Evolutionary conservation across 768 basidiomycete genomes (phyloP), one percentile per base, ranked within the genome.

Genomic region (Saitozyma podzolica): DNA sequence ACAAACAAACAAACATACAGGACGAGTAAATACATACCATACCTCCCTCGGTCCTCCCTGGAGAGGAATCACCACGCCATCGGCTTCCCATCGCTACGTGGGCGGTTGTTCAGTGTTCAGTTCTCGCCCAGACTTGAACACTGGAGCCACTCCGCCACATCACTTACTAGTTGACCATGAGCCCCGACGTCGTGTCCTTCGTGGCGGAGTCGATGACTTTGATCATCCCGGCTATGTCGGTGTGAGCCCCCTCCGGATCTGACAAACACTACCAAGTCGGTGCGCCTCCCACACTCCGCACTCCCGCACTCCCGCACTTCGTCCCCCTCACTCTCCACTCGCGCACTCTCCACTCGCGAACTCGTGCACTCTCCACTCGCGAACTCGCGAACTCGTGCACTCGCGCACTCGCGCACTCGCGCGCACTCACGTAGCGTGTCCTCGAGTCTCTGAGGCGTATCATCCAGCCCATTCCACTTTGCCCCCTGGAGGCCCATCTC

Each of bases 401-500:
- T 29, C 29, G 2, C 29, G 2, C 29, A 29, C 29, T 47, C 45
- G 11, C 45, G 45, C n/a, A 47, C 3, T 17, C 11, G 11, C 13
- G 45, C 45, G 45, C 45, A 47, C 45, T 47, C 13, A 47, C 45
- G 45, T 3, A 11, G n/a, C 13, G 45, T 47, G 6, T 13, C 11
- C 11, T 43, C 42, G 19, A 59, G 16, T 9, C 29, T 54, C 41
- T 45, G 19, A 7, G 62, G 62, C 41, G 62, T 14, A 11, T 43
- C 16, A 8, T 63, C 51, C 20, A 63, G 16, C 16, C 57, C 57
- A 13, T 19, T 40, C 50, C 50, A 53, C 29, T 52, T 59, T 3
- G 62, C 62, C 14, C 57, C 57, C 9, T 37, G 45, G 42, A 43
- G 58, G 40, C 62, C 62, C 62, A 63, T 63, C 14, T 62, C 61